Evolutionary conservation across 768 basidiomycete species (phyloP).

Genomic region (Tricholoma sp.): DNA sequence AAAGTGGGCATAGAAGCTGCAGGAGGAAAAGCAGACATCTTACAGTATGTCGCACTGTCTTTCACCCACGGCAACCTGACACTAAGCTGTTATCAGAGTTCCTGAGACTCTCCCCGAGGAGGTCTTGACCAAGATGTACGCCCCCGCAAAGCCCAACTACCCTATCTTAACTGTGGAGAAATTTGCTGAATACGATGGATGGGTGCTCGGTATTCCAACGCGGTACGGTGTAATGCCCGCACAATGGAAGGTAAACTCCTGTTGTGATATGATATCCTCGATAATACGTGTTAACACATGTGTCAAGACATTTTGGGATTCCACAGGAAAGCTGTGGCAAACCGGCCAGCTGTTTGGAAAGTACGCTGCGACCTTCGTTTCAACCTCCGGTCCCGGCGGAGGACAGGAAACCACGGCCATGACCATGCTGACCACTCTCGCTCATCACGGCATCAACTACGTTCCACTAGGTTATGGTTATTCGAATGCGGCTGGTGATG

Average conservation of each 20-base stretch:
- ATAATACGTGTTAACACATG: not conserved
- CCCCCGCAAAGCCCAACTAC: slow-evolving; percentile 66
- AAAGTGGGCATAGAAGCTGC: slow-evolving; percentile 42
- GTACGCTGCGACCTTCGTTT: slow-evolving; percentile 69
- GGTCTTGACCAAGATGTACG: slow-evolving; percentile 62
- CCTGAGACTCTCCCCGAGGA: slow-evolving; percentile 74
- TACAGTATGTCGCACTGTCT: slow-evolving; percentile 38
- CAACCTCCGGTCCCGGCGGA: slow-evolving; percentile 67
- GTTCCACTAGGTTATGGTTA: slow-evolving; percentile 70
- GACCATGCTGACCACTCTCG: slow-evolving; percentile 48
- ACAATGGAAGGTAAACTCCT: slow-evolving; percentile 61
- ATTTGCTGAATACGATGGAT: slow-evolving; percentile 61
- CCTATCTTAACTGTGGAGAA: slow-evolving; percentile 54
- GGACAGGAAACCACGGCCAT: slow-evolving; percentile 69
- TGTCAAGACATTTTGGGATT: slow-evolving; percentile 69
- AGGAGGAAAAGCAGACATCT: slow-evolving; percentile 48
- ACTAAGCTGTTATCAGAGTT: slow-evolving; percentile 39
- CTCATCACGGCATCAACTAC: slow-evolving; percentile 68
- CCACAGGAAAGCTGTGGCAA: slow-evolving; percentile 64
- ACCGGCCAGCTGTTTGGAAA: slow-evolving; percentile 64
- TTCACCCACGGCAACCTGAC: not conserved
- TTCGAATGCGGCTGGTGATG: slow-evolving; percentile 12
- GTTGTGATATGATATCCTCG: not conserved
- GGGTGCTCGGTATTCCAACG: slow-evolving; percentile 72
- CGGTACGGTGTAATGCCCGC: slow-evolving; percentile 79